phyloP scores from a whole-genome alignment of 306 rosid species.

The Begonia loranthoides region DNA sequence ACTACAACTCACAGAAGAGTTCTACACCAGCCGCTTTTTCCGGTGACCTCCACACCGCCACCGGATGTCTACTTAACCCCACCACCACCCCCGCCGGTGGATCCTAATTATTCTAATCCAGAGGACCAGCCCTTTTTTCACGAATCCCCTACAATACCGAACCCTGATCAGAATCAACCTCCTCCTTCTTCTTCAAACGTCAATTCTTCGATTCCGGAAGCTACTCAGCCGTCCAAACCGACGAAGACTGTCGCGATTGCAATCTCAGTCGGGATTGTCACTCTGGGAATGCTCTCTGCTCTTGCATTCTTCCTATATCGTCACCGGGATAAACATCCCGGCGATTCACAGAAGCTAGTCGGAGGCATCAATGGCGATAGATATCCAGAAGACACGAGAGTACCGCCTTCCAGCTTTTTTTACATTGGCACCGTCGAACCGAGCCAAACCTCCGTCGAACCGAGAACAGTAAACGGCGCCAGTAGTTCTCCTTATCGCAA shows the following conservation, averaged over 20 bases:
- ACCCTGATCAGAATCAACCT: constrained; percentile 41
- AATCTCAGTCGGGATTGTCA: constrained; percentile 76
- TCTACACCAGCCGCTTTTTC: constrained; percentile 79
- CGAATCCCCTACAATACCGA: constrained; percentile 40
- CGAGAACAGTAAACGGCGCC: constrained; percentile 13
- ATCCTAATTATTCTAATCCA: constrained; percentile 13
- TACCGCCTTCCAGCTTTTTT: constrained; percentile 56
- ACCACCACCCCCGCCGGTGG: constrained; percentile 24
- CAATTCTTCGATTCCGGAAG: constrained; percentile 47
- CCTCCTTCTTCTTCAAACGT: constrained; percentile 23
- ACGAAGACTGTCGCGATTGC: constrained; percentile 72
- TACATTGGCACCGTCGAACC: constrained; percentile 91
- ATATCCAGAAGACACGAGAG: constrained; percentile 27
- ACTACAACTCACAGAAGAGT: constrained; percentile 26
- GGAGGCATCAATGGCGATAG: constrained; percentile 19
- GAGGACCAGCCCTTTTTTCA: constrained; percentile 61
- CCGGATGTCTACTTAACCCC: constrained; percentile 27
- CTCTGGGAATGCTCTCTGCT: constrained; percentile 89
- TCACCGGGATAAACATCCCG: constrained; percentile 58
- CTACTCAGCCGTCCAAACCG: constrained; percentile 57
- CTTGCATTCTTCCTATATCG: constrained; percentile 74
- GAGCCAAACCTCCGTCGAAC: constrained; percentile 18
- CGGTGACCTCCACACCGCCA: constrained; percentile 51
- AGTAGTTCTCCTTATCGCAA: constrained; percentile 60
- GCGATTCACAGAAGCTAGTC: constrained; percentile 60